These are phyloP conservation scores for Jatropha podagrica DNA, from an alignment of 441 rosid species.

Conservation along the genomic window DNA sequence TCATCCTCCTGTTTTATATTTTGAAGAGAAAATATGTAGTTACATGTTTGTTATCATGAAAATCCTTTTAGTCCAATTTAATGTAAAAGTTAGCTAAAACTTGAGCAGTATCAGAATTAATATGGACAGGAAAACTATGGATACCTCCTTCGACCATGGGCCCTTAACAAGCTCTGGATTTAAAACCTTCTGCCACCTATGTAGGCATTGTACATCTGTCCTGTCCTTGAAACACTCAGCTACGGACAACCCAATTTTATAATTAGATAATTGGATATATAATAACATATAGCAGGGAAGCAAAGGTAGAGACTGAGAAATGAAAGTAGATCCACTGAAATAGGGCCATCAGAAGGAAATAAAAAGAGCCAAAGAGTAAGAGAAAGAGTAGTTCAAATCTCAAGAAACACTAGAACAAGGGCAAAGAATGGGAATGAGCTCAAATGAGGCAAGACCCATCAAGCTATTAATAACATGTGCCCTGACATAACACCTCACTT, in stretches of 20 bases:
- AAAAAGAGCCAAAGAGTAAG: background rate
- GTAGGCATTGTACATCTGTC: constrained; percentile 99
- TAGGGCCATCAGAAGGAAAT: background rate
- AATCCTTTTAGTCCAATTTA: background rate
- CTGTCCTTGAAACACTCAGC: constrained; percentile 99
- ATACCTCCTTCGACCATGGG: constrained; percentile 99
- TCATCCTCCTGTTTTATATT: constrained; percentile 78
- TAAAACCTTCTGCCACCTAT: constrained; percentile 99
- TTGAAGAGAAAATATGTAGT: constrained; percentile 4
- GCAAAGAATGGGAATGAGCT: background rate
- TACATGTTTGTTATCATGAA: background rate
- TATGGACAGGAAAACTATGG: constrained; percentile 16
- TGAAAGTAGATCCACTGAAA: background rate
- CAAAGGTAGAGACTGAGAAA: constrained; percentile 4
- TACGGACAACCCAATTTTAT: constrained; percentile 37
- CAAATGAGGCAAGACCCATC: background rate
- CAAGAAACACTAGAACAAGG: background rate
- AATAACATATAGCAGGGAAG: background rate
- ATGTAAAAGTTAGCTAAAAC: background rate
- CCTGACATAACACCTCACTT: background rate
- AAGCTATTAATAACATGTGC: background rate
- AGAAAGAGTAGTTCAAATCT: background rate
- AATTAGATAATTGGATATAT: constrained; percentile 30
- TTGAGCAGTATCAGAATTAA: background rate
- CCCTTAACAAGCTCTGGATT: constrained; percentile 99